A percentile compares a stretch with the other conserved stretches of the same genome.
These are phyloP conservation scores for Pythium rhizo-oryzae DNA, from an alignment of 352 stramenopile genomes.

Conservation along the genomic window DNA sequence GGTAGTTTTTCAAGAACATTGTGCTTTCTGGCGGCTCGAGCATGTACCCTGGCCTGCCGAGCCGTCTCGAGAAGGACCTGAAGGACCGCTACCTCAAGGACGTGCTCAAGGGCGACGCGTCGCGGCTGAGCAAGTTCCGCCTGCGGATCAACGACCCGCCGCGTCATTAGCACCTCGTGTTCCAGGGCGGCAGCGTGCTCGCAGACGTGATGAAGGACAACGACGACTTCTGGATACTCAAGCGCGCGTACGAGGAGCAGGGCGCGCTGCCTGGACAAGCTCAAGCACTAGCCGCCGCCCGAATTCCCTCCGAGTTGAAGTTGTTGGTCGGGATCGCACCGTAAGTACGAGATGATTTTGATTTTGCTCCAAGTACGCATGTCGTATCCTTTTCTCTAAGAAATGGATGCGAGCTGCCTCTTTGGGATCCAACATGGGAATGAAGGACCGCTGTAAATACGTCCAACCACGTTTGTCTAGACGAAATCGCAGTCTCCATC, in stretches of 20 bases:
- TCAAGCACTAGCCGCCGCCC: constrained; percentile 39
- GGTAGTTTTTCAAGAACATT: constrained; percentile 99
- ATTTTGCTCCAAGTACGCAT: constrained; percentile 8
- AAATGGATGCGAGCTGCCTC: not conserved
- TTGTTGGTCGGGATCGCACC: not conserved
- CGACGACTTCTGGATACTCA: constrained; percentile 94
- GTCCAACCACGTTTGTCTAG: too few relatives aligned
- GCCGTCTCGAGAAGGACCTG: constrained; percentile 93
- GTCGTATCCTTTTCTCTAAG: not conserved
- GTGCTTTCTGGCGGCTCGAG: constrained; percentile 92
- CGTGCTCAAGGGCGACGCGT: constrained; percentile 88
- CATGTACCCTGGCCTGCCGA: constrained; percentile 96
- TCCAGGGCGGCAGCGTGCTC: constrained; percentile 92
- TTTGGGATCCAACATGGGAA: not conserved
- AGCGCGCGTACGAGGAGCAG: constrained; percentile 95
- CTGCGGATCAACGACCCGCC: constrained; percentile 96
- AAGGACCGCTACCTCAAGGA: constrained; percentile 82
- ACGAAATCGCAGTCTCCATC: too few relatives aligned
- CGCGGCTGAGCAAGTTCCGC: constrained; percentile 92
- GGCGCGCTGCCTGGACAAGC: constrained; percentile 81
- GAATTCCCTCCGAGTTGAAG: not conserved
- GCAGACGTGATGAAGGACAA: constrained; percentile 95
- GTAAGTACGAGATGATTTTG: not conserved
- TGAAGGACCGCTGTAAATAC: too few relatives aligned
- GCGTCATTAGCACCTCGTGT: constrained; percentile 96